These are phyloP conservation scores for Massarina eburnea DNA, from an alignment of 2,329 filamentous ascomycete genomes.

Conservation along the genomic window DNA sequence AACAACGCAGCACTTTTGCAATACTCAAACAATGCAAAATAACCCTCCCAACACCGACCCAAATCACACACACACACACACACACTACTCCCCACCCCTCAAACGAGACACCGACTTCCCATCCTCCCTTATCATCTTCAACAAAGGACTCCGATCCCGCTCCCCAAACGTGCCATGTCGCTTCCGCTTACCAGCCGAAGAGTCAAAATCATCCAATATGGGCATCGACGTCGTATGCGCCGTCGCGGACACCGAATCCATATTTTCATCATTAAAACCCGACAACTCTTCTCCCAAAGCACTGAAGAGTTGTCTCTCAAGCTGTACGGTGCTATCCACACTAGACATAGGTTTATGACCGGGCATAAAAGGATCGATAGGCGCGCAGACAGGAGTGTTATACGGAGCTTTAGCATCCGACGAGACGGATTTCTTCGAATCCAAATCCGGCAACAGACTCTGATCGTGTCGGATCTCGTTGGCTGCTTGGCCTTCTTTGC, in stretches of 20 bases:
- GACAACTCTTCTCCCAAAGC: constrained; percentile 35
- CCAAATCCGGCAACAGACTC: constrained; percentile 10
- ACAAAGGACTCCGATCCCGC: constrained; percentile 20
- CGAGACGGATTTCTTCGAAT: neutral
- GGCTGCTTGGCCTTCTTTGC: constrained; percentile 24
- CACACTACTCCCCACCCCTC: no score
- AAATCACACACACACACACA: no score
- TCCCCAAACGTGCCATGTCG: constrained; percentile 25
- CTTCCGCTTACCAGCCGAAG: constrained; percentile 28
- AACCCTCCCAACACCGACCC: no score
- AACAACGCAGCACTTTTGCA: no score
- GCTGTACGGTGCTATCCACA: constrained; percentile 28
- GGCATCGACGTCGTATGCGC: constrained; percentile 3
- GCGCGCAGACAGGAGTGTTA: constrained; percentile 18
- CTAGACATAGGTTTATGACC: constrained; percentile 30
- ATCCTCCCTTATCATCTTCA: constrained; percentile 22
- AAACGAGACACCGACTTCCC: no score
- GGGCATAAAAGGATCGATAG: constrained; percentile 24
- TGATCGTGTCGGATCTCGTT: constrained; percentile 18
- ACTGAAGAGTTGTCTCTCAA: constrained; percentile 33
- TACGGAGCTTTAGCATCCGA: neutral
- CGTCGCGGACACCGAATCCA: constrained; percentile 11
- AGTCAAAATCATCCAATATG: constrained; percentile 16
- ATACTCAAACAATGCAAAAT: no score
- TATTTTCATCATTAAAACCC: constrained; percentile 20